Evolutionary conservation across 139 green algal genomes (phyloP), one percentile per base, ranked within the genome.

Genomic region (Coccomyxa sp.): DNA sequence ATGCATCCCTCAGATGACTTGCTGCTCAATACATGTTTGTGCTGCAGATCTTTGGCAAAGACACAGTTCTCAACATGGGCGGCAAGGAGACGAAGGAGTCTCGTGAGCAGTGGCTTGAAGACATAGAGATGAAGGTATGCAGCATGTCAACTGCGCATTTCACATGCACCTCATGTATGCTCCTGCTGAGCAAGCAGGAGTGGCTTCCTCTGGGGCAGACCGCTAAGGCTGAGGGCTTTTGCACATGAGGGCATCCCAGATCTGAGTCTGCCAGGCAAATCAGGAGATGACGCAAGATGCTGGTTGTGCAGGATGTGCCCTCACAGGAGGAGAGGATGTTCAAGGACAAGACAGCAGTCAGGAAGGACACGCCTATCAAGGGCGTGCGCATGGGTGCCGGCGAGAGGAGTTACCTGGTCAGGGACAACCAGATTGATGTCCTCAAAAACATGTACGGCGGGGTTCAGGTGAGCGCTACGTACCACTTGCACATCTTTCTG

Each of bases 381-480:
- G 83, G 76, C 58, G 80, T 94, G 35, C 58, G 88, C 18, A 81
- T 94, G 74, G 90, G 90, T 29, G 89, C 81, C 38, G 86, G 82
- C n/a, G 85, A 91, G 24, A 92, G 91, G 82, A 95, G 80, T 35
- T 98, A 93, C 85, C 76, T 96, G 8, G 72, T 95, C 78, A 86
- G 90, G 34, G 91, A 91, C 55, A 86, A 86, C 12, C 72, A 87
- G 40, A 93, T 98, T 74, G 92, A 95, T 54, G 95, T 98, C 34
- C 90, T 97, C 76, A 76, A 83, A n/a, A 98, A 98, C 81, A 80
- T 91, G 75, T 75, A 88, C 34, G 86, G 88, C 10, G 94, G 94
- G 37, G 85, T 98, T 8, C 79, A 92, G 77, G 88, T 92, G 6
- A 54, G 78, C 10, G 24, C 0, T 79, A 16, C 55, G 3, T 38